Percentiles rank a stretch among this genome's conserved stretches.
Evolutionary conservation across 2,329 filamentous ascomycete species (phyloP).

Genomic region (Ascochyta pisi): DNA sequence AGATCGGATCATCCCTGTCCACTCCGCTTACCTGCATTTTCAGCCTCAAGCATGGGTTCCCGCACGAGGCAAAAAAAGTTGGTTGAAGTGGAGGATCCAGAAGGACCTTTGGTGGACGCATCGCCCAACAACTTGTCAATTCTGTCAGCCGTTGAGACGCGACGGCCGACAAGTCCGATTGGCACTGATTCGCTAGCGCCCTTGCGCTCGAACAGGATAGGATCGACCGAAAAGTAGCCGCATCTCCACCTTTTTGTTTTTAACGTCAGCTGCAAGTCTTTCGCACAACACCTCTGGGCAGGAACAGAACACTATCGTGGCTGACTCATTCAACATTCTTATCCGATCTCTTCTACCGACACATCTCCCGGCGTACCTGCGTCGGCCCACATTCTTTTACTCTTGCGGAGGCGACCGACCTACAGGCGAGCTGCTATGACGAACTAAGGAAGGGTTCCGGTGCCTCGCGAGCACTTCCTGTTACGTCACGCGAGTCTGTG

Average conservation of each 20-base stretch:
- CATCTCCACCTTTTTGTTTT: conserved; percentile 37
- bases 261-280: conserved; percentile 36
- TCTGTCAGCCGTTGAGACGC: conserved; percentile 1
- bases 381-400: conserved; percentile 11
- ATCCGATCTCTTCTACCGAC: conserved; percentile 13
- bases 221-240: conserved; percentile 33
- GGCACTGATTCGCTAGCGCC: conserved; percentile 5
- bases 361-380: conserved; percentile 15
- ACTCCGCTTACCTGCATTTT: background rate
- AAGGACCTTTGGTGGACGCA: conserved; percentile 1
- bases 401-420: conserved; percentile 11
- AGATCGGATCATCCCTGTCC: background rate
- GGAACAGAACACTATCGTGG: conserved; percentile 11
- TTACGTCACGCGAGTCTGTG: conserved; percentile 21
- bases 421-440: conserved; percentile 27
- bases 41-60: conserved; percentile 1
- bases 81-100: conserved; percentile 15
- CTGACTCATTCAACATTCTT: conserved; percentile 14
- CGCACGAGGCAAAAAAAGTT: background rate
- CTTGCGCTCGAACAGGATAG: conserved; percentile 10
- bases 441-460: conserved; percentile 26
- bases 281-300: conserved; percentile 22
- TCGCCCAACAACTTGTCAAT: conserved; percentile 16
- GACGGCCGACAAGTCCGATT: conserved; percentile 1
- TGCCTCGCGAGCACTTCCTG: conserved; percentile 26